Conservation (phyloP, 257 asterid species). For the Striga asiatica region DNA sequence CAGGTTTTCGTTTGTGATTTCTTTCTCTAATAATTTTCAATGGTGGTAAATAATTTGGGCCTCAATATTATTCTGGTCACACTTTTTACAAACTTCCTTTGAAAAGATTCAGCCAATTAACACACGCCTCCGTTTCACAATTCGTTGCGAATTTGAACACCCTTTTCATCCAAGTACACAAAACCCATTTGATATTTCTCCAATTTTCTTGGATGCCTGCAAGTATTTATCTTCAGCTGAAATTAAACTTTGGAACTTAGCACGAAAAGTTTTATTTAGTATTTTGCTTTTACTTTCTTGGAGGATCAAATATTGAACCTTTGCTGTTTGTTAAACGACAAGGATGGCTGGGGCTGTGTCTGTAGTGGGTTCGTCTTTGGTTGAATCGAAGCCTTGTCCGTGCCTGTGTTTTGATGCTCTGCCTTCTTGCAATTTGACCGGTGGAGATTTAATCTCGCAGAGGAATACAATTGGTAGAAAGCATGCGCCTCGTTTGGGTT, state of each 20-base stretch:
- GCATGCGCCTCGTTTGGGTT: conserved; percentile 24
- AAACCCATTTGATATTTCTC: conserved; percentile 1
- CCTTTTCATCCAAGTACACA: conserved; percentile 22
- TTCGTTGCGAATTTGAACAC: conserved; percentile 24
- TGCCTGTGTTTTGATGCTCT: conserved; percentile 42
- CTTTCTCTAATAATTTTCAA: too few species aligned
- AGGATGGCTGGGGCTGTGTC: conserved; percentile 48
- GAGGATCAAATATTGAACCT: not conserved
- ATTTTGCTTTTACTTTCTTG: not conserved
- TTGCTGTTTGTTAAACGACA: not conserved
- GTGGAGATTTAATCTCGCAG: conserved; percentile 27
- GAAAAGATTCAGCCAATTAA: not conserved
- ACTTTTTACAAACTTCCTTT: conserved; percentile 14
- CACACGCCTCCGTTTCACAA: conserved; percentile 1
- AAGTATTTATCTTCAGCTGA: not conserved
- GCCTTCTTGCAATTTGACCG: conserved; percentile 27
- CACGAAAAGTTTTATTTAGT: not conserved
- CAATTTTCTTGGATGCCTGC: conserved; percentile 28
- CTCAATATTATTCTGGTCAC: conserved; percentile 40
- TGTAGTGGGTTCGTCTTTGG: conserved; percentile 43
- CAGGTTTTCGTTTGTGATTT: too few species aligned
- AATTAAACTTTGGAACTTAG: not conserved
- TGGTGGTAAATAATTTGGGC: conserved; percentile 32
- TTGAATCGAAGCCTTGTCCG: conserved; percentile 35
- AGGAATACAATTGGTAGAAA: conserved; percentile 17